Base-by-base conservation (phyloP, 805 yeast species). In the Kuraishia ogatae region DNA sequence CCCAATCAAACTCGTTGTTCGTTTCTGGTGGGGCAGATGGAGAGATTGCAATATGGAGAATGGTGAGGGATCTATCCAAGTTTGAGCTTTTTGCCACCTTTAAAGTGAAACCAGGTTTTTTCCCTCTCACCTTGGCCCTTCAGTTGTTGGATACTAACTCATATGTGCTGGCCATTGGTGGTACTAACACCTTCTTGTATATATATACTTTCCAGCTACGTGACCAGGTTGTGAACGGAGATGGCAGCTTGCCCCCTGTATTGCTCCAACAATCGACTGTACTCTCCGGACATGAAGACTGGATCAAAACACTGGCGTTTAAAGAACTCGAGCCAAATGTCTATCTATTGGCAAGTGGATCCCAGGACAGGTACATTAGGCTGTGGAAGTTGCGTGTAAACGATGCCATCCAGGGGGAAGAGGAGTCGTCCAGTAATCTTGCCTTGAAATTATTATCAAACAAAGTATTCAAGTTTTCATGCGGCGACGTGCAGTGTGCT, bases 231-330 rank as follows among this genome's bases (percentile, higher is more conserved):
- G 51, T 22, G 22, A 7, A 7, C 3, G 50, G 21, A 51, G 55
- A 2, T 53, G 57, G 5, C 39, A 55, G 13, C 39, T 69, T 15
- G 48, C 10, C 29, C 10, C 10, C 29, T 26, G 29, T 52, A 2
- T 55, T 60, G 13, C 70, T 77, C 48, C 53, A 62, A 8, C 72
- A 71, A 54, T 73, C 76, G 29, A 87, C 91, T 0, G 71, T 71
- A 8, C 69, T 94, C 39, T 78, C 83, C 26, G 99, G 99, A 3
- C 99, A 94, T 67, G 99, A 94, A 69, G 97, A 92, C 69, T 94
- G 99, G 99, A 81, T 94, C 53, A 87, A 87, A 65, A 77, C 89
- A 15, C 70, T 94, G 29, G 77, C 83, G 1, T 81, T 89, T 64
- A 81, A 78, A 43, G 69, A 76, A 55, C 71, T 72, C 47, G 76